phyloP scores from a whole-genome alignment of 345 rosid species.

The Barbarea vulgaris region DNA sequence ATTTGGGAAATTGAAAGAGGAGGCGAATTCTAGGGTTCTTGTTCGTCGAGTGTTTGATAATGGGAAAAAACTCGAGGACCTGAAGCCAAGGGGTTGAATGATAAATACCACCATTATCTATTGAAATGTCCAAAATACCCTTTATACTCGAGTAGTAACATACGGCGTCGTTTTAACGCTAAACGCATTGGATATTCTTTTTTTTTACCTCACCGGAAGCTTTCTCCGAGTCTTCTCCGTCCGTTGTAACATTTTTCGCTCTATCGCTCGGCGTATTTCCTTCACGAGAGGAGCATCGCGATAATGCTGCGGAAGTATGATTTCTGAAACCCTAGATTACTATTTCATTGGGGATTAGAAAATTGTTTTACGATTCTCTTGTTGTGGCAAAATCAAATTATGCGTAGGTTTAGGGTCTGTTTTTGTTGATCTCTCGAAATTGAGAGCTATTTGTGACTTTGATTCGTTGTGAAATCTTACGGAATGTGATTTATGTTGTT shows the following conservation, averaged over 20 bases:
- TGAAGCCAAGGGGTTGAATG: slow-evolving; percentile 7
- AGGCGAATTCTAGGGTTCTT: slow-evolving; percentile 49
- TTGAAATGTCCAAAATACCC: slow-evolving; percentile 39
- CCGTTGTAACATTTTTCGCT: background rate
- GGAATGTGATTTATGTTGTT: background rate
- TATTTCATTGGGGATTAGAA: background rate
- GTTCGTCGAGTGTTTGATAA: slow-evolving; percentile 31
- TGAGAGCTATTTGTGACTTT: background rate
- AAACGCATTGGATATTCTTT: background rate
- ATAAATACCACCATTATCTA: slow-evolving; percentile 5
- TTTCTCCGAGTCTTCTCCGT: slow-evolving; percentile 15
- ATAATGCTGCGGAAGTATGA: slow-evolving; percentile 44
- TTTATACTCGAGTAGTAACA: background rate
- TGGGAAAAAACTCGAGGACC: slow-evolving; percentile 11
- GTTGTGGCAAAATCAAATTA: background rate
- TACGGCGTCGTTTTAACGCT: slow-evolving; percentile 26
- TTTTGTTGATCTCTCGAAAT: slow-evolving; percentile 10
- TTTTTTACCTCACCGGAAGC: slow-evolving; percentile 20
- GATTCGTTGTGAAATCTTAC: slow-evolving; percentile 7
- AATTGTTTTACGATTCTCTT: slow-evolving; percentile 12
- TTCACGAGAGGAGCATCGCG: slow-evolving; percentile 9
- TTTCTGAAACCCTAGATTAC: background rate
- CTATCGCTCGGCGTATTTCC: background rate
- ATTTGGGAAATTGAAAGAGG: slow-evolving; percentile 20
- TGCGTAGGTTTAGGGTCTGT: slow-evolving; percentile 14